A percentile compares a stretch with the other conserved stretches of the same genome.
Conservation (phyloP, 306 rosid genomes). For the Lathyrus oleraceus region DNA sequence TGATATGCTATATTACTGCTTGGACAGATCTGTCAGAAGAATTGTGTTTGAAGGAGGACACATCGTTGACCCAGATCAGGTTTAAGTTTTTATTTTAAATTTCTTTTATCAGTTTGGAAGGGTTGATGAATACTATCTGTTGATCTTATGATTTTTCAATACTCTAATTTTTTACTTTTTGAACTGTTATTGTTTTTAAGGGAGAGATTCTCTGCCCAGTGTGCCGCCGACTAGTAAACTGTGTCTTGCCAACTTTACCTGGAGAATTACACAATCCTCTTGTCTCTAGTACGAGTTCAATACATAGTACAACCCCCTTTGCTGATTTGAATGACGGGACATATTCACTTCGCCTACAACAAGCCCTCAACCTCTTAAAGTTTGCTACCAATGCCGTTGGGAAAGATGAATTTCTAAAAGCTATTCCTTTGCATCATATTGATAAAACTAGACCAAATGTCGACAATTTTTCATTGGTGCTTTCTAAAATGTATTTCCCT, state of each 20-base stretch:
- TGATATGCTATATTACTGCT: conserved; percentile 28
- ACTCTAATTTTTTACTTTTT: conserved; percentile 11
- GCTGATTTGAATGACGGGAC: conserved; percentile 43
- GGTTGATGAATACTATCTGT: conserved; percentile 17
- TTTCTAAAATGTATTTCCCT: conserved; percentile 78
- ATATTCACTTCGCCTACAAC: conserved; percentile 52
- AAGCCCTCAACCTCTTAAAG: conserved; percentile 69
- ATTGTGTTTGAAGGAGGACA: conserved; percentile 98
- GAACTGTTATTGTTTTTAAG: conserved; percentile 39
- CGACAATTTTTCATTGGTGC: conserved; percentile 57
- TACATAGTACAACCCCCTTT: conserved; percentile 35
- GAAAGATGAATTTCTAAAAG: conserved; percentile 54
- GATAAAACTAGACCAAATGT: conserved; percentile 54
- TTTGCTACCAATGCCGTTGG: conserved; percentile 66
- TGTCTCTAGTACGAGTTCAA: conserved; percentile 43
- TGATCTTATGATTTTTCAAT: conserved; percentile 20
- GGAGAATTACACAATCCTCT: conserved; percentile 53
- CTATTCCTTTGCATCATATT: conserved; percentile 48
- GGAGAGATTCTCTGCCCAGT: conserved; percentile 98
- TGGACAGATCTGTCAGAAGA: conserved; percentile 77
- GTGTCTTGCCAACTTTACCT: conserved; percentile 72
- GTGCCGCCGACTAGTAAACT: conserved; percentile 93
- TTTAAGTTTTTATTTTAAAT: conserved; percentile 19
- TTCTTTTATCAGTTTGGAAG: background rate
- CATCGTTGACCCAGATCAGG: conserved; percentile 96